Percentiles rank a stretch among this genome's conserved stretches.
Evolutionary conservation across 2,329 filamentous ascomycete species (phyloP).

Genomic region (Sporothrix mexicana): DNA sequence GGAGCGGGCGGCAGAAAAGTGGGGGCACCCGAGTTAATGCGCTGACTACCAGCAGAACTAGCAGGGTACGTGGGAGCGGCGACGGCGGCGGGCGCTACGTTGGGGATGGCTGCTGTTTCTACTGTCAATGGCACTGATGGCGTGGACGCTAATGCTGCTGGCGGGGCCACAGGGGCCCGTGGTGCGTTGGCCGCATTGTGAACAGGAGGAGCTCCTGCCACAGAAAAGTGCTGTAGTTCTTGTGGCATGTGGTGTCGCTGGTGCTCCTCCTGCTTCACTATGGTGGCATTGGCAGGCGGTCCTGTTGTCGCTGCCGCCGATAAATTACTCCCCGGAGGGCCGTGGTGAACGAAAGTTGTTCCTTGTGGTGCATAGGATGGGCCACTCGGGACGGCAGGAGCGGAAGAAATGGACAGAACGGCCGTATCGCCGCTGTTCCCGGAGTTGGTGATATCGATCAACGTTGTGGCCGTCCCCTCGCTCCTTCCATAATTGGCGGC

Average conservation of each 20-base stretch:
- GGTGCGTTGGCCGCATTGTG: constrained; percentile 3
- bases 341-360: background rate
- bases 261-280: constrained; percentile 15
- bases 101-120: background rate
- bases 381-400: constrained; percentile 9
- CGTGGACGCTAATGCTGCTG: constrained; percentile 24
- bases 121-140: constrained; percentile 7
- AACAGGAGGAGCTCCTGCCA: constrained; percentile 1
- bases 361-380: constrained; percentile 1
- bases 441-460: background rate
- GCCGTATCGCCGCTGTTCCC: constrained; percentile 2
- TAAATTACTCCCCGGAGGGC: constrained; percentile 14
- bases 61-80: constrained; percentile 7
- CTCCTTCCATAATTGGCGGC: background rate
- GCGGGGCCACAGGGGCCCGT: background rate
- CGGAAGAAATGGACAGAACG: constrained; percentile 13
- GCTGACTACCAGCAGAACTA: background rate
- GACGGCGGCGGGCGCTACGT: constrained; percentile 22
- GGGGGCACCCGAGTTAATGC: constrained; percentile 1
- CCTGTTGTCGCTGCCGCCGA: constrained; percentile 26
- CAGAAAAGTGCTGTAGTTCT: background rate
- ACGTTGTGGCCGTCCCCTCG: background rate
- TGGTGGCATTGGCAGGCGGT: background rate
- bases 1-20: constrained; percentile 26
- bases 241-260: constrained; percentile 7